phyloP scores from a whole-genome alignment of 2,329 filamentous ascomycete species.

The Chaetomium sp. region DNA sequence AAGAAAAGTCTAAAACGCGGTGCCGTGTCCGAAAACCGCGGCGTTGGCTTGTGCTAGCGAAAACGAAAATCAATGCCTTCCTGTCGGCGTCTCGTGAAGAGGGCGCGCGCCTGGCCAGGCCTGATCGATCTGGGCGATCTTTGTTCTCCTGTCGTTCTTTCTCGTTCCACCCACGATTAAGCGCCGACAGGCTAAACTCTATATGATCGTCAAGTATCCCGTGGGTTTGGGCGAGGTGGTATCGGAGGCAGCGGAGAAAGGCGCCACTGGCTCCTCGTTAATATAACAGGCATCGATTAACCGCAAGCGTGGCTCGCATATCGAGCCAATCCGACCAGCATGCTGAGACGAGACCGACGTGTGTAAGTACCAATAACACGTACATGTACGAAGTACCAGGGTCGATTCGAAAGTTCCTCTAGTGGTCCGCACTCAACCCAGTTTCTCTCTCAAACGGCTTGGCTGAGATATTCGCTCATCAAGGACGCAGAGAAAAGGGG shows the following conservation, averaged over 20 bases:
- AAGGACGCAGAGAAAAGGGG: constrained; percentile 3
- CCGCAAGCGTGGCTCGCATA: constrained; percentile 24
- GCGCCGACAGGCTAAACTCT: constrained; percentile 21
- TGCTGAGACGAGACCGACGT: constrained; percentile 3
- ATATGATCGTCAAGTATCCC: constrained; percentile 3
- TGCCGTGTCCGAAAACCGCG: constrained; percentile 22
- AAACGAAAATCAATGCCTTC: constrained; percentile 3
- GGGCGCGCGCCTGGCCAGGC: background rate
- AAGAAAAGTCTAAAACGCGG: constrained; percentile 23
- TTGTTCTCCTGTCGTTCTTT: background rate
- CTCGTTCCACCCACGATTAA: background rate
- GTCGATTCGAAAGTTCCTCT: constrained; percentile 3
- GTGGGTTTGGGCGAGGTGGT: background rate
- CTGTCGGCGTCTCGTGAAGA: background rate
- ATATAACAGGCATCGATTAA: constrained; percentile 2
- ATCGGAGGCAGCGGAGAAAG: background rate
- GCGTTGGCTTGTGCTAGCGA: background rate
- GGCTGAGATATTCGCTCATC: background rate
- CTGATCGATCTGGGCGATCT: constrained; percentile 11
- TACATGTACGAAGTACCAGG: background rate
- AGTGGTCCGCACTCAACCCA: background rate
- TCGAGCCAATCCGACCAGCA: constrained; percentile 21
- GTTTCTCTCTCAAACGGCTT: constrained; percentile 2
- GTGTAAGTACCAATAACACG: too few relatives aligned
- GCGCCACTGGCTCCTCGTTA: background rate